Conservation (phyloP, 208 protist species). For the Wallacemonas sp. region DNA sequence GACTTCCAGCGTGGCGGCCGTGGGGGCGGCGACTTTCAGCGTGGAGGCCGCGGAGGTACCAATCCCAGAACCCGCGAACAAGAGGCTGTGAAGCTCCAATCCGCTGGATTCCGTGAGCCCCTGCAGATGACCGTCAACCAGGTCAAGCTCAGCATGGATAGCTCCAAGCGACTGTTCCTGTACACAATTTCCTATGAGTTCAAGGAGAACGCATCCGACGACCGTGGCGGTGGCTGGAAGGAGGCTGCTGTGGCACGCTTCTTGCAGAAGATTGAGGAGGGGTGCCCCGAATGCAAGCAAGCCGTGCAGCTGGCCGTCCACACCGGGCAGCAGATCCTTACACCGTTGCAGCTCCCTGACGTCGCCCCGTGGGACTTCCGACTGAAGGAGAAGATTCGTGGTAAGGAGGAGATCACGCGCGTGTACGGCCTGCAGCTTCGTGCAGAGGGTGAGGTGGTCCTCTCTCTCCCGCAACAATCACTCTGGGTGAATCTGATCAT, state of each 20-base stretch:
- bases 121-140: constrained; percentile 20
- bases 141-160: constrained; percentile 22
- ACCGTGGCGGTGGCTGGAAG: constrained; percentile 27
- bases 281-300: constrained; percentile 8
- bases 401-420: constrained; percentile 14
- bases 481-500: constrained; percentile 29
- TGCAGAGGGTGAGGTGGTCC: constrained; percentile 14
- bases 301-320: constrained; percentile 9
- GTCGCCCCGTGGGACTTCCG: constrained; percentile 16
- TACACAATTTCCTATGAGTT: constrained; percentile 35
- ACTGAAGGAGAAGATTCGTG: constrained; percentile 17
- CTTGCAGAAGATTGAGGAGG: constrained; percentile 16
- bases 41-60: constrained; percentile 15
- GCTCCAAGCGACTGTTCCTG: constrained; percentile 6
- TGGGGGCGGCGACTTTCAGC: neutral
- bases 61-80: constrained; percentile 18
- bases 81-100: constrained; percentile 9
- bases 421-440: constrained; percentile 20
- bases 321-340: constrained; percentile 26
- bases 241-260: constrained; percentile 15
- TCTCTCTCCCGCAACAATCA: constrained; percentile 17
- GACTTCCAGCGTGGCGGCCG: constrained; percentile 6
- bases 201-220: constrained; percentile 24
- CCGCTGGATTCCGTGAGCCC: neutral
- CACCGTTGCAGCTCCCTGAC: constrained; percentile 8